Percentiles rank a stretch among this genome's conserved stretches.
phyloP scores from a whole-genome alignment of 257 asterid genomes.

The Rauvolfia tetraphylla region DNA sequence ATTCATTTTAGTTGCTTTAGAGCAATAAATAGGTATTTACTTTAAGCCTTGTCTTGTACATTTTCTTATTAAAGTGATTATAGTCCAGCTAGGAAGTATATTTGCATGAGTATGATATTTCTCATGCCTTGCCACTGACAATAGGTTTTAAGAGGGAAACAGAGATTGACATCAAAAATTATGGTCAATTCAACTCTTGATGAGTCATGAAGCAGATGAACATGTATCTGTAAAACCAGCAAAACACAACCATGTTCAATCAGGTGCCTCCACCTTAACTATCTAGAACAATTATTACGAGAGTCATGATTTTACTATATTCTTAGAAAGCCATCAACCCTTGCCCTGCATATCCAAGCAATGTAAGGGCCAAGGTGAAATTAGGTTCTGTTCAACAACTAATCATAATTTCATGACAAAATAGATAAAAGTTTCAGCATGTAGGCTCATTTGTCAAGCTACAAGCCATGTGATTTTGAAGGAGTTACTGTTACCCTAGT shows the following conservation, averaged over 20 bases:
- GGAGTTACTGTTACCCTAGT: conserved; percentile 54
- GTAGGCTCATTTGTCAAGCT: neutral
- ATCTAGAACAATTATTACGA: neutral
- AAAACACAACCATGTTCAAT: neutral
- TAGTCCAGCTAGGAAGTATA: neutral
- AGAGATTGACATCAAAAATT: neutral
- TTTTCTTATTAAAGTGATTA: neutral
- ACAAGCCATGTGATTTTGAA: neutral
- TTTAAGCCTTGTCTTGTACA: neutral
- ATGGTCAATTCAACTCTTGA: neutral
- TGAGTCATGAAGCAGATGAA: conserved; percentile 1
- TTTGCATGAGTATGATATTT: neutral
- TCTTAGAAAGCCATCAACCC: neutral
- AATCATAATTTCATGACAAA: neutral
- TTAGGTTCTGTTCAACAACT: neutral
- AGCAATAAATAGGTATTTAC: neutral
- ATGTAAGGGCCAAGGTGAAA: neutral
- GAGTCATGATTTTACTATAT: neutral
- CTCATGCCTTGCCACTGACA: neutral
- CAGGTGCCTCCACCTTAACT: neutral
- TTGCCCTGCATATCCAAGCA: neutral
- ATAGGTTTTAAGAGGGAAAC: neutral
- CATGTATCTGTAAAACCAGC: neutral
- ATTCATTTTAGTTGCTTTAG: neutral
- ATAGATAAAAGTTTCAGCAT: neutral